A percentile compares a stretch with the other conserved stretches of the same genome.
Conservation (phyloP, 805 yeast species). For the Saturnispora besseyi region DNA sequence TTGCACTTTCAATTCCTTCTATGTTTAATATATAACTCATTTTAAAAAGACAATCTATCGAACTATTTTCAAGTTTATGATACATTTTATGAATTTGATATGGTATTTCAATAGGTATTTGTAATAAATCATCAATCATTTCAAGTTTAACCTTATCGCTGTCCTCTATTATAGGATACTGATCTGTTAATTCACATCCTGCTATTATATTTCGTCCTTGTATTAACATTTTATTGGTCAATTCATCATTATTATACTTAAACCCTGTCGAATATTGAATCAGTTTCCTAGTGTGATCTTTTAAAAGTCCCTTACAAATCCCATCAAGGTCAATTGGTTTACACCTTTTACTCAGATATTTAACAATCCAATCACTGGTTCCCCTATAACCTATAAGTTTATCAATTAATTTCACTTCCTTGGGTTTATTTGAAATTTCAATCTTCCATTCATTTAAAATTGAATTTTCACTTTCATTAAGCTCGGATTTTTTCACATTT, state of each 20-base stretch:
- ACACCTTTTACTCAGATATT: neutral
- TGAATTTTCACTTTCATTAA: neutral
- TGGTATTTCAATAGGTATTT: neutral
- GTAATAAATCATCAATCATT: neutral
- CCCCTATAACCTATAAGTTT: neutral
- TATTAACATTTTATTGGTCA: neutral
- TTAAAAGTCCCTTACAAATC: neutral
- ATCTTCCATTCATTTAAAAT: neutral
- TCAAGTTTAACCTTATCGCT: neutral
- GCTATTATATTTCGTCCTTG: conserved; percentile 2
- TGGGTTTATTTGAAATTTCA: neutral
- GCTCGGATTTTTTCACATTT: neutral
- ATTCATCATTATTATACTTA: neutral
- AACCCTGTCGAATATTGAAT: conserved; percentile 2
- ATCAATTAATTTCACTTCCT: neutral
- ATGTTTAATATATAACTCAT: neutral
- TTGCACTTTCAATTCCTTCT: neutral
- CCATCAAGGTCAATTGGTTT: neutral
- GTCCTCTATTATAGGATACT: neutral
- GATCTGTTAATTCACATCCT: conserved; percentile 1
- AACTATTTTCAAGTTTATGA: neutral
- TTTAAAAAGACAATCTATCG: neutral
- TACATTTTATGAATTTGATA: neutral
- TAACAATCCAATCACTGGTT: neutral
- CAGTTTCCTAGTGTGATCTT: neutral